These are phyloP conservation scores for Candida qinlingensis DNA, from an alignment of 805 yeast genomes.

Conservation along the genomic window DNA sequence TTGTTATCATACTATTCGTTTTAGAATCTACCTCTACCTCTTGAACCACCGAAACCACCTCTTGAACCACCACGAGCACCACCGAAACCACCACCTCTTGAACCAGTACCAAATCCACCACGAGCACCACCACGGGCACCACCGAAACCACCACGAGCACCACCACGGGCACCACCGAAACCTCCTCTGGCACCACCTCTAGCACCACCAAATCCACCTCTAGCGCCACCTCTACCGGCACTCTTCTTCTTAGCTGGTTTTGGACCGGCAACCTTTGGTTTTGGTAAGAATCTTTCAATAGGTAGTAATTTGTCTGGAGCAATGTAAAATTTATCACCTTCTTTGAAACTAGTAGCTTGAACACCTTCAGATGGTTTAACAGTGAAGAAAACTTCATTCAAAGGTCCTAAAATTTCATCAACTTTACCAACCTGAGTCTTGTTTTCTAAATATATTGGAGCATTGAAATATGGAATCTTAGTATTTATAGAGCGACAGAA, in stretches of 20 bases:
- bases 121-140: constrained; percentile 17
- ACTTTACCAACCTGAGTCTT: constrained; percentile 95
- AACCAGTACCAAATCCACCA: constrained; percentile 29
- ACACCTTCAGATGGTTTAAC: constrained; percentile 96
- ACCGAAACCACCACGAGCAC: constrained; percentile 29
- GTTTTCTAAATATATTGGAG: constrained; percentile 95
- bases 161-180: constrained; percentile 27
- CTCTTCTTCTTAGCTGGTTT: constrained; percentile 67
- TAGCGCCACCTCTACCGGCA: constrained; percentile 41
- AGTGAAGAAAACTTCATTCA: constrained; percentile 97
- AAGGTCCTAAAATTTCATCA: constrained; percentile 96
- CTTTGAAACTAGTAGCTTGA: constrained; percentile 87
- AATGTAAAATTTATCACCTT: constrained; percentile 93
- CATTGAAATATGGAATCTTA: constrained; percentile 96
- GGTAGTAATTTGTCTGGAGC: constrained; percentile 95
- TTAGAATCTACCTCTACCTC: constrained; percentile 28
- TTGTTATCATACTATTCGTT: neutral
- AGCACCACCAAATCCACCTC: constrained; percentile 40
- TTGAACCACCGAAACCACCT: constrained; percentile 31
- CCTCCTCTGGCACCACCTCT: constrained; percentile 31
- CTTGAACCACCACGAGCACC: constrained; percentile 28
- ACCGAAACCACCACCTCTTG: constrained; percentile 23
- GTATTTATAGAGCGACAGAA: constrained; percentile 93
- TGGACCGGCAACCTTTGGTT: constrained; percentile 85
- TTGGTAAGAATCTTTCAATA: constrained; percentile 93